phyloP scores from a whole-genome alignment of 805 yeast species.

The Ogataea glucozyma region DNA sequence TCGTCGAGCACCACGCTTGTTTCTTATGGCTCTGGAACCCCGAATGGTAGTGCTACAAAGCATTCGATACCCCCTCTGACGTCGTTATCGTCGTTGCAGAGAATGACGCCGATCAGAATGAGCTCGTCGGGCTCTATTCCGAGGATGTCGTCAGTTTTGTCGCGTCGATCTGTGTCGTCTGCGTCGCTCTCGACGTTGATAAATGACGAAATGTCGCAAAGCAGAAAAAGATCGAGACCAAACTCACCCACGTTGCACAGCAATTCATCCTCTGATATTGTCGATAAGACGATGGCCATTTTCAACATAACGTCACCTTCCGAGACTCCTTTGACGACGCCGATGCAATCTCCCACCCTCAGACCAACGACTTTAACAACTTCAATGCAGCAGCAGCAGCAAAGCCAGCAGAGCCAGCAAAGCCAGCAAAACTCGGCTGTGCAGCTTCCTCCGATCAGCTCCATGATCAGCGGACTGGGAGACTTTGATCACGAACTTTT shows the following conservation, averaged over 20 bases:
- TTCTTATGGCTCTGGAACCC: slow-evolving; percentile 30
- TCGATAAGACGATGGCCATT: slow-evolving; percentile 29
- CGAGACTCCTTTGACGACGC: slow-evolving; percentile 38
- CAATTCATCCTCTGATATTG: slow-evolving; percentile 10
- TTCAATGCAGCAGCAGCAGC: neutral
- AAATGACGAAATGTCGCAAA: slow-evolving; percentile 29
- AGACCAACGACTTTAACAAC: slow-evolving; percentile 23
- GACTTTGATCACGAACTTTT: slow-evolving; percentile 30
- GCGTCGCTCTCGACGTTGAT: slow-evolving; percentile 43
- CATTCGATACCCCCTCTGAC: slow-evolving; percentile 29
- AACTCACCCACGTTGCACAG: slow-evolving; percentile 42
- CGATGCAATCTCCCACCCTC: slow-evolving; percentile 40
- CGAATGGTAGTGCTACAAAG: slow-evolving; percentile 31
- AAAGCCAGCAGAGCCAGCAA: neutral
- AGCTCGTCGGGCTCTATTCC: slow-evolving; percentile 21
- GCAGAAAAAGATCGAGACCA: slow-evolving; percentile 50
- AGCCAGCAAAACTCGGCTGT: slow-evolving; percentile 12
- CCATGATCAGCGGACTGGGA: slow-evolving; percentile 31
- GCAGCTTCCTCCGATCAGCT: slow-evolving; percentile 37
- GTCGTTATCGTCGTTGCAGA: slow-evolving; percentile 44
- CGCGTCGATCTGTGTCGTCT: slow-evolving; percentile 30
- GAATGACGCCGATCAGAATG: slow-evolving; percentile 43
- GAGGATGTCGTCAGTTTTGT: slow-evolving; percentile 12
- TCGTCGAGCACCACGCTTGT: slow-evolving; percentile 38
- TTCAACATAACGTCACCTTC: slow-evolving; percentile 37